Conservation (phyloP, 2,329 filamentous ascomycete genomes). For the Leptographium radiaticola region DNA sequence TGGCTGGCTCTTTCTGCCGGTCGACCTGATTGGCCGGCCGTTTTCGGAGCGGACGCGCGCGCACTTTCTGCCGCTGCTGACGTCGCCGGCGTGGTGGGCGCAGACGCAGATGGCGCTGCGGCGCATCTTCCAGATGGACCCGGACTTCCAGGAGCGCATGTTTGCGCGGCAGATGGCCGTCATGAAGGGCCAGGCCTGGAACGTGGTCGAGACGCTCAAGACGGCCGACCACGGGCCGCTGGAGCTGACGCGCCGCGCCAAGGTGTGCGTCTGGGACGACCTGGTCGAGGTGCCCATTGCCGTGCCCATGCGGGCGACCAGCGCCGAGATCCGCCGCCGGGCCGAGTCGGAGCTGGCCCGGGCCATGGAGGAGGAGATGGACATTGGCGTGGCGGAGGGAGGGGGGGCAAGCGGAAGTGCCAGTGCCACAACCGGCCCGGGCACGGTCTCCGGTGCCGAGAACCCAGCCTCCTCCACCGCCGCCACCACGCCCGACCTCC, state of each 20-base stretch:
- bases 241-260: slow-evolving; percentile 73
- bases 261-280: slow-evolving; percentile 97
- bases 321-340: slow-evolving; percentile 67
- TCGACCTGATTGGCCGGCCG: slow-evolving; percentile 88
- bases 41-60: slow-evolving; percentile 89
- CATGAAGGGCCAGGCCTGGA: slow-evolving; percentile 99
- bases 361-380: slow-evolving; percentile 70
- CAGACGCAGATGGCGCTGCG: slow-evolving; percentile 82
- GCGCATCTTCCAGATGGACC: slow-evolving; percentile 78
- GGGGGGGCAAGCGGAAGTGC: neutral
- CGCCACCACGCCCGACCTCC: slow-evolving; percentile 50
- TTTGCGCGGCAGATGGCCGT: slow-evolving; percentile 97
- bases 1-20: slow-evolving; percentile 94
- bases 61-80: slow-evolving; percentile 91
- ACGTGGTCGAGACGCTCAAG: slow-evolving; percentile 95
- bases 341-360: slow-evolving; percentile 15
- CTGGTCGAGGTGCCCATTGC: slow-evolving; percentile 91
- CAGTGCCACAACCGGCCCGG: neutral
- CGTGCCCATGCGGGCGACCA: slow-evolving; percentile 74
- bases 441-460: slow-evolving; percentile 2
- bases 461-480: slow-evolving; percentile 38
- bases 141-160: slow-evolving; percentile 97
- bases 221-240: slow-evolving; percentile 82
- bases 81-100: slow-evolving; percentile 92
- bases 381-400: slow-evolving; percentile 50